Evolutionary conservation across 1,139 yeast species (phyloP).

Genomic region (Nakaseomyces sp.): DNA sequence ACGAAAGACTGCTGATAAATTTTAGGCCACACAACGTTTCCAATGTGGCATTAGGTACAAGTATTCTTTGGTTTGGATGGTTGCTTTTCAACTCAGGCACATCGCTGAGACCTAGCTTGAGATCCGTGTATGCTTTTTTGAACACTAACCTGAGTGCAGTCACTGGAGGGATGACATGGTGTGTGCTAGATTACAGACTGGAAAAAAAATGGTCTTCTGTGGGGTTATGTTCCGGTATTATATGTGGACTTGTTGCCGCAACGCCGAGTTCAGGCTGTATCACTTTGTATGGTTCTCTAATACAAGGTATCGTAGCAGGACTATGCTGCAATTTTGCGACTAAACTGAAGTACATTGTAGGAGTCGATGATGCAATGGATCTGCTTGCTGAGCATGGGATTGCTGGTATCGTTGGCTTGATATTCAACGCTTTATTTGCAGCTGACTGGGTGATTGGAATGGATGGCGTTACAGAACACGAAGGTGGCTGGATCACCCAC

Average conservation of each 20-base stretch:
- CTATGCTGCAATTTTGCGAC: slow-evolving; percentile 84
- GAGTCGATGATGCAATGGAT: slow-evolving; percentile 90
- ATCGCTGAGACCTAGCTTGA: slow-evolving; percentile 48
- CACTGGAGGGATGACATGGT: slow-evolving; percentile 90
- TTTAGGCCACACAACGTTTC: slow-evolving; percentile 93
- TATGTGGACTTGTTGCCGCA: slow-evolving; percentile 93
- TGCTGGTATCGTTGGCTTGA: slow-evolving; percentile 83
- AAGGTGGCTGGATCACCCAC: slow-evolving; percentile 88
- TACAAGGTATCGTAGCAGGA: slow-evolving; percentile 76
- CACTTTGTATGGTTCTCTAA: slow-evolving; percentile 84
- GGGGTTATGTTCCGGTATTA: slow-evolving; percentile 89
- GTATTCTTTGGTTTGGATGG: slow-evolving; percentile 77
- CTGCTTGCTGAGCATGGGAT: slow-evolving; percentile 96
- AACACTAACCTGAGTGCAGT: slow-evolving; percentile 86
- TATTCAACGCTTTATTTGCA: slow-evolving; percentile 87
- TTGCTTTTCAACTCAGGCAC: slow-evolving; percentile 82
- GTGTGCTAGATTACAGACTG: slow-evolving; percentile 74
- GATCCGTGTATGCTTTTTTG: slow-evolving; percentile 61
- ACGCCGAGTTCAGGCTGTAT: slow-evolving; percentile 91
- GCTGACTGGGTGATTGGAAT: slow-evolving; percentile 83
- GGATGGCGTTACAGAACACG: slow-evolving; percentile 72
- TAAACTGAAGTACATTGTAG: slow-evolving; percentile 68
- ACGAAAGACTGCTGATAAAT: slow-evolving; percentile 74
- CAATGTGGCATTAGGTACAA: slow-evolving; percentile 73
- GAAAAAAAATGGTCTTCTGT: slow-evolving; percentile 92